phyloP scores from a whole-genome alignment of 441 rosid genomes.

The Omphalea diandra region DNA sequence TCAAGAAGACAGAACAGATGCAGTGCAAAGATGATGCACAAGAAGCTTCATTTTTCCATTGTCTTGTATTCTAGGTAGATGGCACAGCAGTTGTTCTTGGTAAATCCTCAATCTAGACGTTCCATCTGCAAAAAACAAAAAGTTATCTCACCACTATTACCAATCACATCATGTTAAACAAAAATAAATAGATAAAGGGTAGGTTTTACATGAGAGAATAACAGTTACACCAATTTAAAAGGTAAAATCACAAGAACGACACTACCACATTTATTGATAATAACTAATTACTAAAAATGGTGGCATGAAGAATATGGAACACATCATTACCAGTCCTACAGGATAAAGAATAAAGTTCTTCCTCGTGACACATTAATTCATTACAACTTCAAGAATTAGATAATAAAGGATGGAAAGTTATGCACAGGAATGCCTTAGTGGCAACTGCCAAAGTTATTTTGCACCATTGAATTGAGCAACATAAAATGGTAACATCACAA shows the following conservation, averaged over 20 bases:
- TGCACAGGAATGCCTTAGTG: neutral
- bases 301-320: neutral
- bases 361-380: neutral
- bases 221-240: too few relatives aligned
- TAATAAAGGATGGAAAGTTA: neutral
- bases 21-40: conserved; percentile 1
- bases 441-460: neutral
- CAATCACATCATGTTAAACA: neutral
- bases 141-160: neutral
- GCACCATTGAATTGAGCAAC: neutral
- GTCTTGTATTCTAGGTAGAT: conserved; percentile 7
- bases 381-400: neutral
- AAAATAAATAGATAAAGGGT: neutral
- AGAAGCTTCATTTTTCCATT: too few relatives aligned
- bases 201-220: neutral
- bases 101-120: conserved; percentile 58
- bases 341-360: neutral
- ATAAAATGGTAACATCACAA: neutral
- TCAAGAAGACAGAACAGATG: neutral
- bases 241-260: too few relatives aligned
- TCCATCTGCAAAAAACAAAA: conserved; percentile 59
- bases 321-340: neutral
- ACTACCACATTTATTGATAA: too few relatives aligned
- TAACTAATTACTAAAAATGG: too few relatives aligned
- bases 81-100: conserved; percentile 16